A percentile compares a stretch with the other conserved stretches of the same genome.
phyloP scores from a whole-genome alignment of 1,139 yeast genomes.

The Wickerhamomyces sp. region DNA sequence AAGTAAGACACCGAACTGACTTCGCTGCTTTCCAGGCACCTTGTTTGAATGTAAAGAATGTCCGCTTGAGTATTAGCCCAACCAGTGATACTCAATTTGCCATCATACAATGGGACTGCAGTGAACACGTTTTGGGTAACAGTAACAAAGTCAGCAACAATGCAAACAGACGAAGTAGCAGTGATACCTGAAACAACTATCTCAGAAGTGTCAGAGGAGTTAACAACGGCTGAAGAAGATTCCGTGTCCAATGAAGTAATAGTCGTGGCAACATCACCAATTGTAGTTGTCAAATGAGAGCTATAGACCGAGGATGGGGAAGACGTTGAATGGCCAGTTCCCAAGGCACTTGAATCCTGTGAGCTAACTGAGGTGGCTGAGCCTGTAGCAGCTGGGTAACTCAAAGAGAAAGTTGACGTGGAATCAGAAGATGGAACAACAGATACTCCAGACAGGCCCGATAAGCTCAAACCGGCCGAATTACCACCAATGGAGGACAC shows the following conservation, averaged over 20 bases:
- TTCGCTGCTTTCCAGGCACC: slow-evolving; percentile 17
- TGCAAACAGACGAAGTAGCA: slow-evolving; percentile 15
- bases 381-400: background rate
- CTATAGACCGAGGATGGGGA: background rate
- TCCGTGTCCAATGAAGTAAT: background rate
- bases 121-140: slow-evolving; percentile 17
- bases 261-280: background rate
- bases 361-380: background rate
- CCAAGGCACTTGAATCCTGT: background rate
- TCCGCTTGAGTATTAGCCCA: slow-evolving; percentile 16
- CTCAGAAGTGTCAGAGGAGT: background rate
- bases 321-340: too few species aligned
- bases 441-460: background rate
- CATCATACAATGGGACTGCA: slow-evolving; percentile 17
- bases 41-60: slow-evolving; percentile 14
- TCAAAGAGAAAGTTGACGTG: background rate
- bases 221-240: background rate
- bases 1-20: slow-evolving; percentile 15
- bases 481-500: too few species aligned
- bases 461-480: background rate
- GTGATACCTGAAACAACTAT: slow-evolving; percentile 13
- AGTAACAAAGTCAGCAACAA: slow-evolving; percentile 20
- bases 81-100: slow-evolving; percentile 16
- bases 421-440: background rate
- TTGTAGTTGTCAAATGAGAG: background rate